Base-by-base conservation (phyloP, 345 rosid species). In the Rhodamnia argentea region DNA sequence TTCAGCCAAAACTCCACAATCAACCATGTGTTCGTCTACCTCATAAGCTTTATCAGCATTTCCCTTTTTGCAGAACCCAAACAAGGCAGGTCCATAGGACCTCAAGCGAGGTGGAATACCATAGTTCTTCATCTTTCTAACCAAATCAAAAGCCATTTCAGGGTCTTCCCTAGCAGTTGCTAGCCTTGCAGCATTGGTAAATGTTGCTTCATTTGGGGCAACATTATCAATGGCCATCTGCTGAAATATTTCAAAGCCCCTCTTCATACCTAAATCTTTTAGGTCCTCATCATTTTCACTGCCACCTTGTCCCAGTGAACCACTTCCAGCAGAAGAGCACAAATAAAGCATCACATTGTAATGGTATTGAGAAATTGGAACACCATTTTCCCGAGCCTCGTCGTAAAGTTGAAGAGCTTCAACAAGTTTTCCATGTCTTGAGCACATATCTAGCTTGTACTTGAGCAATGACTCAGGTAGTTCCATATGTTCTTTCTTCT, bases 391-490 rank as follows among this genome's bases (percentile, higher is more conserved):
- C 87, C 87, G 87, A 24, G 96, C 99, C 88, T 97, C 99, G 70
- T 95, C 99, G 83, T 94, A 96, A 86, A 97, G 91, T 56, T 90
- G 86, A 87, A 97, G 96, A 26, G 96, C 99, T 92, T 96, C 98
- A 82, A 87, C 86, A 84, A 94, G 89, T 42, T 94, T 90, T 20
- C 96, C 93, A 9, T 75, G 75, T 89, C 87, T 94, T 1, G 99
- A 95, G 90, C 99, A 97, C 91, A 64, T 87, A 88, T 94, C 95
- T 53, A 97, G 88, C 90, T 92, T 92, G 32, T 78, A 86, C 86
- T 86, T 94, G 55, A 96, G 91, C 81, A 90, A 29, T 27, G 89
- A 62, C 89, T 93, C 96, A 8, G 98, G 99, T 37, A 93, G 91
- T 83, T 94, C 94, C 51, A 89, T 91, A 3, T 59, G 88, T 42